A percentile compares a stretch with the other conserved stretches of the same genome.
Evolutionary conservation across 1,284 basidiomycete genomes (phyloP).

Genomic region (Ganoderma meredithae): DNA sequence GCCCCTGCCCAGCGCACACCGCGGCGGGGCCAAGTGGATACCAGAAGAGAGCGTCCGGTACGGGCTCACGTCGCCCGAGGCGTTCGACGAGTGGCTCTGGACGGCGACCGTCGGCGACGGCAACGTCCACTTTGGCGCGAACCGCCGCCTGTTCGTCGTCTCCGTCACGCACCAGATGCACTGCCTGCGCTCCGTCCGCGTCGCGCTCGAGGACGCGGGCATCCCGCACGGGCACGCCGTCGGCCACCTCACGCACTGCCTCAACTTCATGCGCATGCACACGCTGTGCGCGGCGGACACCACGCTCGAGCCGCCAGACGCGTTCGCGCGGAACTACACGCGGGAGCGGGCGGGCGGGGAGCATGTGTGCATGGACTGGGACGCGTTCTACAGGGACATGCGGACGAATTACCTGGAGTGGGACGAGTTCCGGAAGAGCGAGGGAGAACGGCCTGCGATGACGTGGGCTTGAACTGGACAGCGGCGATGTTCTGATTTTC

Average conservation of each 20-base stretch:
- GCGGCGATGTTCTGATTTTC: not conserved
- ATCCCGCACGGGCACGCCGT: constrained; percentile 21
- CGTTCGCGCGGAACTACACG: constrained; percentile 26
- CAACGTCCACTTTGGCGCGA: constrained; percentile 33
- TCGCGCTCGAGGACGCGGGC: constrained; percentile 29
- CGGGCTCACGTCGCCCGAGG: constrained; percentile 21
- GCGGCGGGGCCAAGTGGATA: constrained; percentile 22
- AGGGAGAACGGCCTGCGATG: not conserved
- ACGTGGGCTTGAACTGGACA: not conserved
- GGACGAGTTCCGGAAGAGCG: constrained; percentile 18
- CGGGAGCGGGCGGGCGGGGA: constrained; percentile 23
- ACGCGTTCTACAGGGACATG: constrained; percentile 33
- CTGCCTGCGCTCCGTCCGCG: constrained; percentile 35
- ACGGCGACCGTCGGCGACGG: constrained; percentile 35
- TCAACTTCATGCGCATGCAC: constrained; percentile 42
- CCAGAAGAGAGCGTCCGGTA: constrained; percentile 34
- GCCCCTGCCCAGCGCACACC: constrained; percentile 27
- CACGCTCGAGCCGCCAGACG: constrained; percentile 42
- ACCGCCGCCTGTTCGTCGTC: constrained; percentile 33
- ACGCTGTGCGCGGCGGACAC: constrained; percentile 45
- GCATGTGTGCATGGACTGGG: constrained; percentile 32
- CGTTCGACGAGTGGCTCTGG: constrained; percentile 34
- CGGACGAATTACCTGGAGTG: constrained; percentile 27
- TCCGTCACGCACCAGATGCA: constrained; percentile 38
- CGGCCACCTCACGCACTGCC: constrained; percentile 31